A percentile compares a stretch with the other conserved stretches of the same genome.
Evolutionary conservation across 305 asterid genomes (phyloP).

Genomic region (Rubia balearica): DNA sequence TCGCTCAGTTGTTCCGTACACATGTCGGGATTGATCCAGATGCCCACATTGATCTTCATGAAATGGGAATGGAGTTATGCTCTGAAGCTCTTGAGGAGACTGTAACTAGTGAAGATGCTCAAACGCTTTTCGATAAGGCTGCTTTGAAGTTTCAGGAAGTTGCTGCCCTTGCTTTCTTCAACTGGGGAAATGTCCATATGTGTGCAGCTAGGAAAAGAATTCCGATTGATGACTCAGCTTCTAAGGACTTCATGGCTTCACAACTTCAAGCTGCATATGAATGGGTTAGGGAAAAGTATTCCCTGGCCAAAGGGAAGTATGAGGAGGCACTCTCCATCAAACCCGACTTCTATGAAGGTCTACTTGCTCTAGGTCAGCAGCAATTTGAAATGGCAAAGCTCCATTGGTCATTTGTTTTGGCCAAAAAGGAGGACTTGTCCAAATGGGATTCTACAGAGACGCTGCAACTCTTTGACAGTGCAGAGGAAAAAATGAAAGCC

Average conservation of each 20-base stretch:
- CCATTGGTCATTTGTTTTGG: conserved; percentile 81
- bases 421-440: conserved; percentile 76
- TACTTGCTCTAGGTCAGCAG: conserved; percentile 92
- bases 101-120: conserved; percentile 82
- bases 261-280: conserved; percentile 81
- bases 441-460: conserved; percentile 87
- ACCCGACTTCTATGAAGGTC: conserved; percentile 81
- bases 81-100: conserved; percentile 94
- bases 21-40: conserved; percentile 93
- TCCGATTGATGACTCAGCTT: conserved; percentile 76
- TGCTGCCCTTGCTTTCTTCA: conserved; percentile 88
- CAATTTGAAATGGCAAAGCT: conserved; percentile 99
- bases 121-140: conserved; percentile 73
- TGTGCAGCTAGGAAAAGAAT: conserved; percentile 95
- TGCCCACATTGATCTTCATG: conserved; percentile 90
- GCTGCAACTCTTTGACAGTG: conserved; percentile 65
- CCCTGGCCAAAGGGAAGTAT: conserved; percentile 67
- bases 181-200: conserved; percentile 98
- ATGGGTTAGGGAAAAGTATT: conserved; percentile 79
- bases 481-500: conserved; percentile 74
- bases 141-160: conserved; percentile 87
- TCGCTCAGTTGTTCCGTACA: conserved; percentile 85
- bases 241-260: conserved; percentile 50
- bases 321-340: conserved; percentile 73
- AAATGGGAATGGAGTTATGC: conserved; percentile 95